A percentile compares a stretch with the other conserved stretches of the same genome.
Conservation (phyloP, 2,329 filamentous ascomycete genomes). For the Clonostachys rhizophaga region DNA sequence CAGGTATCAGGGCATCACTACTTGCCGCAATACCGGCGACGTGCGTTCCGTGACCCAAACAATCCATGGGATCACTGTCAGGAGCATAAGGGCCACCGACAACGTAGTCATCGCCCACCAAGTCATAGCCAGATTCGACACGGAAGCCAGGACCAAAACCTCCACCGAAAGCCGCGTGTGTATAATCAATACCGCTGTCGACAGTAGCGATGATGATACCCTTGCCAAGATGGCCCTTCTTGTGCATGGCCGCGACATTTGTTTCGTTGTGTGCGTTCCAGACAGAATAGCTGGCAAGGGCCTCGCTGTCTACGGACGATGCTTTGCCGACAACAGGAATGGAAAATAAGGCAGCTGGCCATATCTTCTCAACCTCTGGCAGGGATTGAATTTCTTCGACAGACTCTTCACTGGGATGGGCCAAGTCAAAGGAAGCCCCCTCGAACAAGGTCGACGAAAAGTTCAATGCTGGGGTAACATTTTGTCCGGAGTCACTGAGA, state of each 20-base stretch:
- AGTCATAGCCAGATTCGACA: conserved; percentile 51
- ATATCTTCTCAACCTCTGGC: too few species aligned
- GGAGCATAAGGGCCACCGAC: conserved; percentile 32
- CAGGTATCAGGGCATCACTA: conserved; percentile 47
- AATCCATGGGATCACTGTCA: conserved; percentile 49
- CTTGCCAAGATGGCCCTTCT: conserved; percentile 40
- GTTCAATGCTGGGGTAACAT: too few species aligned
- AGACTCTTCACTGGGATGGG: too few species aligned
- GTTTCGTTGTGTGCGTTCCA: too few species aligned
- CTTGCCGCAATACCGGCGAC: conserved; percentile 60
- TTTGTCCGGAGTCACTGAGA: too few species aligned
- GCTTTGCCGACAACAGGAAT: too few species aligned
- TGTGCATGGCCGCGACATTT: conserved; percentile 20
- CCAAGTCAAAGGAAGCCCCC: too few species aligned
- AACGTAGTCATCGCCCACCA: conserved; percentile 53
- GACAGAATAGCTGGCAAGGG: too few species aligned
- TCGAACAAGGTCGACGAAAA: too few species aligned
- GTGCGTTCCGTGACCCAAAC: conserved; percentile 55
- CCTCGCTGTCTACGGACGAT: too few species aligned
- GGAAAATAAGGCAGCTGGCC: too few species aligned
- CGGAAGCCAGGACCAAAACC: conserved; percentile 57
- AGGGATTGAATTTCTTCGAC: too few species aligned
- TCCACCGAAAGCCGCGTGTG: conserved; percentile 59
- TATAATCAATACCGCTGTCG: conserved; percentile 56
- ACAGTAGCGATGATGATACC: conserved; percentile 49